Evolutionary conservation across 202 grass and related monocot species (phyloP).

Genomic region (Digitaria exilis): DNA sequence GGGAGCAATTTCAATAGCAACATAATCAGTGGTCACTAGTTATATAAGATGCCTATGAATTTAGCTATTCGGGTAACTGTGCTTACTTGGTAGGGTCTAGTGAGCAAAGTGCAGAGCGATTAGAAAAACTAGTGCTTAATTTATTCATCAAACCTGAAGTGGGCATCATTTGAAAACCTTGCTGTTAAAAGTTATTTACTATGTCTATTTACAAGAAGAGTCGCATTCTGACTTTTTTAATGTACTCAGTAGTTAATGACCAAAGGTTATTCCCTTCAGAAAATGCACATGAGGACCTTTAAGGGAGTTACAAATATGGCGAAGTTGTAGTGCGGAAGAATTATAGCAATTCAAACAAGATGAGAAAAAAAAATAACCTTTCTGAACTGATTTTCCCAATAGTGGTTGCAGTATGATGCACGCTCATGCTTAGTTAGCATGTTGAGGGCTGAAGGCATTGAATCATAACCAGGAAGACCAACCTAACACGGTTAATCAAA

Average conservation of each 20-base stretch:
- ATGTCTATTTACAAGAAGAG: conserved; percentile 19
- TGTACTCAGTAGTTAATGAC: conserved; percentile 20
- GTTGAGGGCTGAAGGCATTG: conserved; percentile 95
- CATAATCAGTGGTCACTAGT: conserved; percentile 16
- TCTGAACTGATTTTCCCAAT: conserved; percentile 99
- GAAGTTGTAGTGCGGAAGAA: conserved; percentile 29
- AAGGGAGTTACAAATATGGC: background rate
- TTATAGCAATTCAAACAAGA: conserved; percentile 39
- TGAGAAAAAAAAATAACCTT: conserved; percentile 74
- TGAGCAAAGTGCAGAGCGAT: background rate
- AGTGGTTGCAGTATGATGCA: conserved; percentile 94
- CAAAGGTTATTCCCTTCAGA: background rate
- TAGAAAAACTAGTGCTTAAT: background rate
- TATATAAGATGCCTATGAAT: background rate
- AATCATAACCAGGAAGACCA: conserved; percentile 99
- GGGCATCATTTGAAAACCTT: conserved; percentile 19
- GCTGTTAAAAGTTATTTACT: conserved; percentile 23
- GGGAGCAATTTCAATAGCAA: conserved; percentile 9
- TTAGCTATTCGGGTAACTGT: background rate
- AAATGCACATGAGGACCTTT: background rate
- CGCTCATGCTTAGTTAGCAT: conserved; percentile 94
- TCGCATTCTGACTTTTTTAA: background rate
- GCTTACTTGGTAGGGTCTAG: background rate
- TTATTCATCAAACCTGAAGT: conserved; percentile 1
- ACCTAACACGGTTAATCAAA: conserved; percentile 60